A percentile compares a stretch with the other conserved stretches of the same genome.
These are phyloP conservation scores for Miscanthus lutarioriparius DNA, from an alignment of 176 grass and related monocot species.

Conservation along the genomic window DNA sequence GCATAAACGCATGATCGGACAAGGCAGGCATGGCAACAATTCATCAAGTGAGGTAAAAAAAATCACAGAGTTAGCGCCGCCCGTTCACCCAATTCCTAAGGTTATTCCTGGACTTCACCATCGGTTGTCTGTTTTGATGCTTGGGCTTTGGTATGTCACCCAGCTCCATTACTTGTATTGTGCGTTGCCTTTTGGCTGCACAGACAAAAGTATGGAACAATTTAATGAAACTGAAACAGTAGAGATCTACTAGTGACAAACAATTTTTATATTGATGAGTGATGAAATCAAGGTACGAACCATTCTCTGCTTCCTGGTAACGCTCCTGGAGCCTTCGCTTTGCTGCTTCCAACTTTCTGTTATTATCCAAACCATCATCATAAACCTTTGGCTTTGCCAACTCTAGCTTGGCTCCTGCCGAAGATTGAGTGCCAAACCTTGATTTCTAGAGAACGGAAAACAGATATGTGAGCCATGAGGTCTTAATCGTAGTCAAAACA, in stretches of 20 bases:
- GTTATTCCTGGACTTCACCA: constrained; percentile 57
- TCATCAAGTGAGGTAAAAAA: constrained; percentile 31
- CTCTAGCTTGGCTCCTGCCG: constrained; percentile 40
- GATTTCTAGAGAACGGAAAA: constrained; percentile 47
- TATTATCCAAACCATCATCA: constrained; percentile 59
- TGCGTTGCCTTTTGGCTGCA: constrained; percentile 85
- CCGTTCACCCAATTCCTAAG: constrained; percentile 49
- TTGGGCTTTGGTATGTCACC: constrained; percentile 75
- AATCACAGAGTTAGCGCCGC: constrained; percentile 41
- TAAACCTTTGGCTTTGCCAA: constrained; percentile 46
- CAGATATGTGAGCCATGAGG: constrained; percentile 38
- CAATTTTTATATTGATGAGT: not conserved
- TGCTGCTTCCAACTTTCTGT: constrained; percentile 64
- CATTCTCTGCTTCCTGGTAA: constrained; percentile 92
- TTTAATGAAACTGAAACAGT: constrained; percentile 25
- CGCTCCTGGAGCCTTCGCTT: constrained; percentile 91
- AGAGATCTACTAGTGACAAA: not conserved
- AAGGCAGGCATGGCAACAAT: constrained; percentile 28
- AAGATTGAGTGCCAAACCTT: constrained; percentile 47
- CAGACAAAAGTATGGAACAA: constrained; percentile 20
- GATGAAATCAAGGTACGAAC: constrained; percentile 41
- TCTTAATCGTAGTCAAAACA: constrained; percentile 12
- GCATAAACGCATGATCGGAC: not conserved
- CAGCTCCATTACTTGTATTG: constrained; percentile 79
- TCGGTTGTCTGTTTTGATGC: constrained; percentile 47